Evolutionary conservation across 1,284 basidiomycete species (phyloP).

Genomic region (Trametes versicolor): DNA sequence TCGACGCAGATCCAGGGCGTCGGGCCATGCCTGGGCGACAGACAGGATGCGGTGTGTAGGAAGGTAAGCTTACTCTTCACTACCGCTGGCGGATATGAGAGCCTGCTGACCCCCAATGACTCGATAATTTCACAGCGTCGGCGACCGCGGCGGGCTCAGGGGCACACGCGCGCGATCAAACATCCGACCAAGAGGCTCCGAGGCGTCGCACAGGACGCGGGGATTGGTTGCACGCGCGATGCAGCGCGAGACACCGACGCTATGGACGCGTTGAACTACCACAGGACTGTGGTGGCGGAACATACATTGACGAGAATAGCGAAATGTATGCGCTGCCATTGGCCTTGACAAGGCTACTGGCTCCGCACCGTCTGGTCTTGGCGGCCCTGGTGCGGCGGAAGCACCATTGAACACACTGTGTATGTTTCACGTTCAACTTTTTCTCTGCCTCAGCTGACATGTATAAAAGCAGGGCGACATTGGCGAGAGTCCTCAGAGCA

Average conservation of each 20-base stretch:
- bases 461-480: conserved; percentile 27
- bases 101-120: conserved; percentile 12
- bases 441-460: neutral
- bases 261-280: conserved; percentile 16
- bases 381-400: neutral
- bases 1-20: conserved; percentile 7
- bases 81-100: conserved; percentile 25
- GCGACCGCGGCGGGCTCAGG: conserved; percentile 6
- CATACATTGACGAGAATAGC: conserved; percentile 1
- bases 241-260: conserved; percentile 21
- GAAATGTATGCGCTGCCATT: conserved; percentile 22
- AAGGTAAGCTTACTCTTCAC: conserved; percentile 13
- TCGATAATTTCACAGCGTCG: conserved; percentile 13
- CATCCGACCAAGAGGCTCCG: conserved; percentile 5
- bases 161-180: conserved; percentile 7
- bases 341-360: conserved; percentile 11
- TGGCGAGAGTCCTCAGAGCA: conserved; percentile 16
- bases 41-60: neutral
- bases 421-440: conserved; percentile 8
- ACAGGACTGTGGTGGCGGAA: conserved; percentile 1
- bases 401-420: neutral
- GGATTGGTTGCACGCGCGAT: conserved; percentile 16
- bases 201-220: neutral
- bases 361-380: conserved; percentile 17
- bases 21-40: conserved; percentile 1